Base-by-base conservation (phyloP, 768 basidiomycete genomes). In the Leccinum uliginosum region DNA sequence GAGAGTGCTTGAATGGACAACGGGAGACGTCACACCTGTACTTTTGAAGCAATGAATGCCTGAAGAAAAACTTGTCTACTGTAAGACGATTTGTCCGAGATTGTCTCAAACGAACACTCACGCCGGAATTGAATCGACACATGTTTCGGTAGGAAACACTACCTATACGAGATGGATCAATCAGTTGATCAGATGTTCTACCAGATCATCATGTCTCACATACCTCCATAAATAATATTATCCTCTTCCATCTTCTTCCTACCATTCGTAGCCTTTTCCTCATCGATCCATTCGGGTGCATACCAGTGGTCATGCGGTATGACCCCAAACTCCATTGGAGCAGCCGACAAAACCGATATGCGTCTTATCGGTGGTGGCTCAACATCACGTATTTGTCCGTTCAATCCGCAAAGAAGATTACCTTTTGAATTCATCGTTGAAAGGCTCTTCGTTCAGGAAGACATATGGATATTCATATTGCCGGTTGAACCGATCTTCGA, bases 121-220 rank as follows among this genome's bases (percentile, higher is more conserved):
- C 83, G 1, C 84, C 86, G 2, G 84, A 86, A 66, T 88, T 86
- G 74, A 81, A 90, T 19, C 87, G 76, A 70, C 88, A 89, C 87
- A 90, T 88, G 60, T 88, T 86, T 17, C 86, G 78, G 61, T 89
- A 87, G 3, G 73, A 17, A 32, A 60, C 49, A 57, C 59, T 55
- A 30, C 57, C 59, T 65, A 23, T 4, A 50, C 5, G 35, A 23
- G 43, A 45, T 51, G 17, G 35, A 9, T 26, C 6, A 2, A 49
- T 19, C 14, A 11, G 6, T 21, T 29, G n/a, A 29, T 19, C 34
- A 14, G 6, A 34, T 24, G 24, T 40, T 27, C 12, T 54, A 50
- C 17, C 2, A n/a, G 17, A 19, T 17, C 23, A 6, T 14, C 6
- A 27, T 29, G 19, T 4, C 21, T 12, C 24, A 74, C 71, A 50